Evolutionary conservation across 768 basidiomycete species (phyloP).

Genomic region (Lactarius pseudohatsudake): DNA sequence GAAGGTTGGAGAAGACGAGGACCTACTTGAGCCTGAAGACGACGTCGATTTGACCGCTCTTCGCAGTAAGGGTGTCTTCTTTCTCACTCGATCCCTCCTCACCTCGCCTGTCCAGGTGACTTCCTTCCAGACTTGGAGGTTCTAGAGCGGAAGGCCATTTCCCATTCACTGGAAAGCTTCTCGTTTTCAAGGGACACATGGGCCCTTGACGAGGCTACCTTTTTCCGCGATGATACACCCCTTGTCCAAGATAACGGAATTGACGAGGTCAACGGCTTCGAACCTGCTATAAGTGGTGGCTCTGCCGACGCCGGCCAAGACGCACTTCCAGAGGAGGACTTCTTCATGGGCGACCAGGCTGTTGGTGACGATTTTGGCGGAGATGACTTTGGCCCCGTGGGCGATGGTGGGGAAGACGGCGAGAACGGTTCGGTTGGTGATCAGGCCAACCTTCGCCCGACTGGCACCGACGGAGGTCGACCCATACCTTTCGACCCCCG

Average conservation of each 20-base stretch:
- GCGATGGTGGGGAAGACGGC: constrained; percentile 37
- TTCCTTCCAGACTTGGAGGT: constrained; percentile 71
- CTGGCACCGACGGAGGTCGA: constrained; percentile 51
- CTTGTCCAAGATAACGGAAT: constrained; percentile 44
- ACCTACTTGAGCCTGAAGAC: constrained; percentile 65
- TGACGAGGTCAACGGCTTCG: constrained; percentile 39
- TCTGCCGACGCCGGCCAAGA: constrained; percentile 41
- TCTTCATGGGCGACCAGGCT: constrained; percentile 64
- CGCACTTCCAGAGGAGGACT: constrained; percentile 52
- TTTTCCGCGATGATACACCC: constrained; percentile 56
- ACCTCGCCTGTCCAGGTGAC: constrained; percentile 44
- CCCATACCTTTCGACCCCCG: constrained; percentile 86
- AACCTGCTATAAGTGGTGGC: constrained; percentile 39
- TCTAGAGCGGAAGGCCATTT: constrained; percentile 71
- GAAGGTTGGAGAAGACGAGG: constrained; percentile 69
- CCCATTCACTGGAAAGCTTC: constrained; percentile 78
- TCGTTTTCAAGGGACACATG: constrained; percentile 72
- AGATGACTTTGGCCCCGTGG: constrained; percentile 29
- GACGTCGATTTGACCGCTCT: constrained; percentile 63
- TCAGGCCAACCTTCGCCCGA: constrained; percentile 42
- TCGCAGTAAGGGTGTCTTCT: constrained; percentile 46
- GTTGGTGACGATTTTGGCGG: constrained; percentile 48
- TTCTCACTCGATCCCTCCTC: constrained; percentile 9
- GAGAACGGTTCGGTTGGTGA: constrained; percentile 43
- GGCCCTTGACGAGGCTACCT: constrained; percentile 59